These are phyloP conservation scores for Leucaena leucocephala DNA, from an alignment of 306 rosid species.

Conservation along the genomic window DNA sequence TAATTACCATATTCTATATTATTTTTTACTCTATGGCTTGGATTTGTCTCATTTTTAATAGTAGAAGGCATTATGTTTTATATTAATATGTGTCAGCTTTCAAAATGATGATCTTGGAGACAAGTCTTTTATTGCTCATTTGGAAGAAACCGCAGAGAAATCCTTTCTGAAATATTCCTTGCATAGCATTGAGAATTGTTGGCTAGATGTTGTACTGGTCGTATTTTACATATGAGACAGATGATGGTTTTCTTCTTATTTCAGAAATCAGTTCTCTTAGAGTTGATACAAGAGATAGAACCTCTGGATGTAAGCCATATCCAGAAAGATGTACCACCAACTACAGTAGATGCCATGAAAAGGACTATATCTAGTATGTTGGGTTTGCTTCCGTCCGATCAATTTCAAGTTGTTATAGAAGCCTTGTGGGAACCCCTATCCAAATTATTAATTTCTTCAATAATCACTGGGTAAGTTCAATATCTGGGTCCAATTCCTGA, in stretches of 20 bases:
- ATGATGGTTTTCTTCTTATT: slow-evolving; percentile 6
- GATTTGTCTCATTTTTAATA: neutral
- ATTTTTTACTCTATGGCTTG: neutral
- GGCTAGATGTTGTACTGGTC: neutral
- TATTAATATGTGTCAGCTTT: neutral
- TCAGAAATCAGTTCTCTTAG: slow-evolving; percentile 74
- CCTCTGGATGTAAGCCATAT: slow-evolving; percentile 83
- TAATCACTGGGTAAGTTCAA: slow-evolving; percentile 85
- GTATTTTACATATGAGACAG: slow-evolving; percentile 8
- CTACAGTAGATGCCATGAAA: slow-evolving; percentile 93
- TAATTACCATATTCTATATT: neutral
- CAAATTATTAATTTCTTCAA: slow-evolving; percentile 83
- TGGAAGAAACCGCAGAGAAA: neutral
- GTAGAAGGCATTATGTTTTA: neutral
- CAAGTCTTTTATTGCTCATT: neutral
- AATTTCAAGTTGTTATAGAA: slow-evolving; percentile 81
- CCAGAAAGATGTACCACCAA: slow-evolving; percentile 87
- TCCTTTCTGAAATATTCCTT: neutral
- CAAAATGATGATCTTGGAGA: neutral
- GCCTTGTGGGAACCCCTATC: slow-evolving; percentile 95
- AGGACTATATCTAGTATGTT: slow-evolving; percentile 94
- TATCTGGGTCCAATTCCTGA: neutral
- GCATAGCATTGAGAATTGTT: neutral
- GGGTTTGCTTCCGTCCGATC: slow-evolving; percentile 93
- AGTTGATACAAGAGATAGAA: slow-evolving; percentile 84